Percentiles rank a stretch among this genome's conserved stretches.
phyloP scores from a whole-genome alignment of 192 early-diverging fungal genomes.

The Chytriomyces sp. region DNA sequence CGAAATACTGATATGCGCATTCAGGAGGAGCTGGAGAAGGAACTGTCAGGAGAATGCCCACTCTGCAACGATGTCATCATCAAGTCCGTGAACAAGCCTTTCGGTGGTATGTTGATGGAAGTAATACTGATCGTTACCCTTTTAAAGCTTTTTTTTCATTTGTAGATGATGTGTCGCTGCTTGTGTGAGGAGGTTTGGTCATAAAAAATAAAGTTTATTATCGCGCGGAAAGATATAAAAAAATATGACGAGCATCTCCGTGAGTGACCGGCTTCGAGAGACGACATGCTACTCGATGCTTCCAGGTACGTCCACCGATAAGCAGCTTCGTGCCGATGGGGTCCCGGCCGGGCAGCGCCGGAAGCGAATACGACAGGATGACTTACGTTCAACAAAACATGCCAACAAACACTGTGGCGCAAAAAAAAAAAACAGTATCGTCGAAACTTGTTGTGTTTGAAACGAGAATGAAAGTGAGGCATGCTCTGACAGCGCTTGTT shows the following conservation, averaged over 20 bases:
- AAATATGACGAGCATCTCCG: neutral
- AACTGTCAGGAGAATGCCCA: constrained; percentile 86
- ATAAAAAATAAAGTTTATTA: neutral
- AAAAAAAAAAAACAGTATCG: constrained; percentile 54
- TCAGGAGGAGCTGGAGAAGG: constrained; percentile 74
- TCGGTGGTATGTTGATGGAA: constrained; percentile 52
- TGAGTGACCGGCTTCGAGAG: constrained; percentile 22
- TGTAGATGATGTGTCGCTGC: constrained; percentile 6
- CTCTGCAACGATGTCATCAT: constrained; percentile 98
- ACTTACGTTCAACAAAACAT: neutral
- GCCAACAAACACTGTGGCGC: neutral
- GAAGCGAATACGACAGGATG: no score
- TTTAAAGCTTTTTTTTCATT: neutral
- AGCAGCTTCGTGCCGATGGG: no score
- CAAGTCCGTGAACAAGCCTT: constrained; percentile 81
- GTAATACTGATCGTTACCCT: neutral
- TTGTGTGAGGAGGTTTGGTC: neutral
- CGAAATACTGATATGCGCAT: neutral
- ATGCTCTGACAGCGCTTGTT: constrained; percentile 88
- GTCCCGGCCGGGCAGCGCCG: no score
- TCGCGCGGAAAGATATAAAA: no score
- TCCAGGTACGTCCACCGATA: constrained; percentile 8
- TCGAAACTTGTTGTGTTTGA: constrained; percentile 92
- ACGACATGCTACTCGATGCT: constrained; percentile 33
- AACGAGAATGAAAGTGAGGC: constrained; percentile 86